Evolutionary conservation across 2,329 filamentous ascomycete genomes (phyloP), one percentile per base, ranked within the genome.

Genomic region (Colletotrichum liriopes): DNA sequence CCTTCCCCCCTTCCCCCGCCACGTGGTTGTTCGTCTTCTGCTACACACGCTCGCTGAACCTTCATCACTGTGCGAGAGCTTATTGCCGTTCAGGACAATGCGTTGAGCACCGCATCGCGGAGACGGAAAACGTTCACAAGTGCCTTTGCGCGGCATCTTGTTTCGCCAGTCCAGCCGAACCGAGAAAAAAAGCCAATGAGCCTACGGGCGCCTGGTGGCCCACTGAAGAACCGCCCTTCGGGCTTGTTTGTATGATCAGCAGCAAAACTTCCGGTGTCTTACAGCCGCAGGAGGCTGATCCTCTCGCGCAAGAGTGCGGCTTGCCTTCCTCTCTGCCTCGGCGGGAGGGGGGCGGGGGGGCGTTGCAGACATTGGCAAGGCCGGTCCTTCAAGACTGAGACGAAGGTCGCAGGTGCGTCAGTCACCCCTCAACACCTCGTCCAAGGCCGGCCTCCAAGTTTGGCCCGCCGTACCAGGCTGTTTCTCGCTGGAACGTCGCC

Each of bases 1-100:
- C 29, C 16, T 8, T 37, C 39, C 23, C 32, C 37, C 8, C 1
- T 29, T 11, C 41, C 9, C 8, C 7, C 9, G 23, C 60, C 47
- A 63, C 47, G 60, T 63, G 60, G 47, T 29, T 41, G n/a, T 51
- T 63, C 60, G 32, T n/a, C 37, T 43, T 58, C 61, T 69, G 11
- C 32, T 35, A 39, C 55, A 26, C 5, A 9, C 51, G 43, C 20
- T 54, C n/a, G 35, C 52, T n/a, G 29, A 58, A 39, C 23, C 39
- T 52, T 51, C 52, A 18, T 35, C 29, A 18, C 45, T 2, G 20
- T 23, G 20, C 54, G 20, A 39, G 54, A 39, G 54, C n/a, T 32
- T 23, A n/a, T 16, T 37, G 39, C 35, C 14, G n/a, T 29, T 20
- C 52, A 43, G 35, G 23, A 26, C 52, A 12, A 16, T 47, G 26